These are phyloP conservation scores for Lunularia cruciata DNA, from an alignment of 225 moss, liverwort and hornwort genomes.

Conservation along the genomic window DNA sequence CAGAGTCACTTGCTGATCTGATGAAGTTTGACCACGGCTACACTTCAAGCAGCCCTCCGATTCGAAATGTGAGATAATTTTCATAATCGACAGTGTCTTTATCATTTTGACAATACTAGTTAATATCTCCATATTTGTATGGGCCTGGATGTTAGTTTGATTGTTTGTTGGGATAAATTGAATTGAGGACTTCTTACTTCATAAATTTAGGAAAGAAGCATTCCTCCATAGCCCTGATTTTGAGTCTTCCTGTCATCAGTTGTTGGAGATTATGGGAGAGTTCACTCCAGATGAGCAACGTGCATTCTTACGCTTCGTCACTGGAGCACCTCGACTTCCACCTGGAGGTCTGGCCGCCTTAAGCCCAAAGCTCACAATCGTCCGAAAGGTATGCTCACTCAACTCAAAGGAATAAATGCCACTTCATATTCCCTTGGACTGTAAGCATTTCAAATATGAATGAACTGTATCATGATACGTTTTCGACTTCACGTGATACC, in stretches of 20 bases:
- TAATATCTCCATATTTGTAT: too few relatives aligned
- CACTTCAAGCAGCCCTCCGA: constrained; percentile 88
- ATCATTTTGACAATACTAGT: too few relatives aligned
- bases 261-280: constrained; percentile 96
- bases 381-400: constrained; percentile 66
- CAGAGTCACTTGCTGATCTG: constrained; percentile 84
- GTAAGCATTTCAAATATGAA: too few relatives aligned
- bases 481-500: too few relatives aligned
- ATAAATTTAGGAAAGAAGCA: too few relatives aligned
- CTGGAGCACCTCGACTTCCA: constrained; percentile 93
- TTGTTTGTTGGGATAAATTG: too few relatives aligned
- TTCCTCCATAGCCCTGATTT: too few relatives aligned
- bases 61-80: constrained; percentile 96
- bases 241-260: constrained; percentile 52
- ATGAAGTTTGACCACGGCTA: constrained; percentile 99
- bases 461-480: too few relatives aligned
- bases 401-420: neutral
- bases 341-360: constrained; percentile 90
- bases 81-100: too few relatives aligned
- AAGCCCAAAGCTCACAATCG: constrained; percentile 95
- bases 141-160: too few relatives aligned
- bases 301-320: constrained; percentile 91
- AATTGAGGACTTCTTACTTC: too few relatives aligned
- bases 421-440: too few relatives aligned
- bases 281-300: constrained; percentile 87